Percentiles rank a stretch among this genome's conserved stretches.
Evolutionary conservation across 2,329 filamentous ascomycete genomes (phyloP).

Genomic region (Aspergillus unguis): DNA sequence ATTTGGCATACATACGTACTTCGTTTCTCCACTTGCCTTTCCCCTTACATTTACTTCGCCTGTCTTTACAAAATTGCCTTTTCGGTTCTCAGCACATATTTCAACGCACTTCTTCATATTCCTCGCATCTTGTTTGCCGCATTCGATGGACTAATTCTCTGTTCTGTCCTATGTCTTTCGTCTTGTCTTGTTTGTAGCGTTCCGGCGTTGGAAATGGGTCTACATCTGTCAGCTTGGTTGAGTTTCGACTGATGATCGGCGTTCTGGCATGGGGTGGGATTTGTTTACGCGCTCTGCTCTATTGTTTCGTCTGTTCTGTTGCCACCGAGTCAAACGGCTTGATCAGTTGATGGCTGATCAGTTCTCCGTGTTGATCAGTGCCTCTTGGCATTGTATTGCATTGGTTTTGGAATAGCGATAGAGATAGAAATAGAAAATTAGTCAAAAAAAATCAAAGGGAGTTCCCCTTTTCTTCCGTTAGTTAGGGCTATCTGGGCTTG

Average conservation of each 20-base stretch:
- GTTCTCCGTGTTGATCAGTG: background rate
- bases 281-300: background rate
- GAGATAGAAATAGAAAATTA: background rate
- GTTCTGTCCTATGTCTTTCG: background rate
- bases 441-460: background rate
- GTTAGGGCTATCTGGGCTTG: background rate
- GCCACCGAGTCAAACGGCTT: background rate
- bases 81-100: background rate
- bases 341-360: background rate
- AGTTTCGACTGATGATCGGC: slow-evolving; percentile 1
- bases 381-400: background rate
- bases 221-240: background rate
- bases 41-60: background rate
- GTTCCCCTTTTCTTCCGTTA: slow-evolving; percentile 2
- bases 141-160: background rate
- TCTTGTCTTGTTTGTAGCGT: background rate
- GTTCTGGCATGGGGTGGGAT: background rate
- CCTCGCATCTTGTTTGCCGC: background rate
- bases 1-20: background rate
- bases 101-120: background rate
- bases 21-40: background rate
- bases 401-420: background rate
- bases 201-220: background rate
- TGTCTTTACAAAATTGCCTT: background rate
- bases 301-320: slow-evolving; percentile 2